phyloP scores from a whole-genome alignment of 2,329 filamentous ascomycete species.

The Lachnellula hyalina region DNA sequence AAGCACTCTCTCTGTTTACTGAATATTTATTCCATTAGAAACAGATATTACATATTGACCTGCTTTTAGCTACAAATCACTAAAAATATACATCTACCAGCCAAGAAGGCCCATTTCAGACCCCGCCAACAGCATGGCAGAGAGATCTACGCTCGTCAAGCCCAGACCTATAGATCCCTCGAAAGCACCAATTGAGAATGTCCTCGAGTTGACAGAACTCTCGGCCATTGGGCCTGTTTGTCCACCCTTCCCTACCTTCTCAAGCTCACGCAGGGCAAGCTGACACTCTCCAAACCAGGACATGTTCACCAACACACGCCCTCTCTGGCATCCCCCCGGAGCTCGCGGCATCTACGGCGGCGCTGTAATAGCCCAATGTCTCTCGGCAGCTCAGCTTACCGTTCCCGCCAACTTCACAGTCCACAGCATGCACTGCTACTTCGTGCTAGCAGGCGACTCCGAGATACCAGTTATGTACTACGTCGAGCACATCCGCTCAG shows the following conservation, averaged over 20 bases:
- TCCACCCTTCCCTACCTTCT: slow-evolving; percentile 10
- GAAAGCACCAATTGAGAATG: slow-evolving; percentile 82
- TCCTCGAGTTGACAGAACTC: slow-evolving; percentile 78
- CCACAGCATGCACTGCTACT: slow-evolving; percentile 99
- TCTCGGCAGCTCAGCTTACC: slow-evolving; percentile 82
- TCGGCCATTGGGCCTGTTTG: slow-evolving; percentile 67
- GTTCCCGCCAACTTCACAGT: slow-evolving; percentile 75
- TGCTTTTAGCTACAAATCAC: no score
- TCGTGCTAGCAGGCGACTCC: slow-evolving; percentile 82
- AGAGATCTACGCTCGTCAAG: slow-evolving; percentile 59
- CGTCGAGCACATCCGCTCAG: slow-evolving; percentile 88
- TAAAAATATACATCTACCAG: neutral
- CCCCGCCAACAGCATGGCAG: slow-evolving; percentile 20
- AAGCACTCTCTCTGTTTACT: no score
- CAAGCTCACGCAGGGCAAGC: neutral
- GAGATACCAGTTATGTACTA: slow-evolving; percentile 88
- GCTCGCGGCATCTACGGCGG: slow-evolving; percentile 93
- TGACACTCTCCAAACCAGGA: slow-evolving; percentile 47
- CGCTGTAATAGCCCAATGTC: slow-evolving; percentile 85
- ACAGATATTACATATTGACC: no score
- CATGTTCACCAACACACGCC: slow-evolving; percentile 90
- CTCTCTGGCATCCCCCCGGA: slow-evolving; percentile 85
- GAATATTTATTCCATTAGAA: no score
- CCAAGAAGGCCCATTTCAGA: neutral
- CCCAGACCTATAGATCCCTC: slow-evolving; percentile 67